Evolutionary conservation across 2,329 filamentous ascomycete species (phyloP).

Genomic region (Botryosphaeria dothidea): DNA sequence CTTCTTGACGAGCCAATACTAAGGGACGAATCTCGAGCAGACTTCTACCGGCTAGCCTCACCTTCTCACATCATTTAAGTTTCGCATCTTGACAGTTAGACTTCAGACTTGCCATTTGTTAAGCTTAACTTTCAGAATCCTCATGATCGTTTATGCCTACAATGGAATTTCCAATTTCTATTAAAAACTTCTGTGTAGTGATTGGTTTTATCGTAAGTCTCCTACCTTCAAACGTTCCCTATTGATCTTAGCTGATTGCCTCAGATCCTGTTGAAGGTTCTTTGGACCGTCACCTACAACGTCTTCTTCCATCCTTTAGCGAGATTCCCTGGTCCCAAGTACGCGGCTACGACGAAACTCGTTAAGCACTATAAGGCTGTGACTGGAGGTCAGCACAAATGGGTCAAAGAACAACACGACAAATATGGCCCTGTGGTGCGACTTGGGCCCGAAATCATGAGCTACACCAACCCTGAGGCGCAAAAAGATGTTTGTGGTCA

Average conservation of each 20-base stretch:
- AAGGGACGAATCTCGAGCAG: background rate
- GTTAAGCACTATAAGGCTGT: background rate
- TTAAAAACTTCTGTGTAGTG: too few relatives aligned
- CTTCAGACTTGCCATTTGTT: too few relatives aligned
- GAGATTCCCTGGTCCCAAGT: background rate
- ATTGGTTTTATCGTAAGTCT: too few relatives aligned
- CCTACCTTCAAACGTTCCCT: too few relatives aligned
- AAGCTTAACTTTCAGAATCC: too few relatives aligned
- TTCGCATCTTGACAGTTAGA: too few relatives aligned
- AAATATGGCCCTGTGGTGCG: conserved; percentile 46
- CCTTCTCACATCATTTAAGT: too few relatives aligned
- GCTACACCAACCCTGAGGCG: conserved; percentile 44
- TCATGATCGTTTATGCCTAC: too few relatives aligned
- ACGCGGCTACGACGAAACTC: background rate
- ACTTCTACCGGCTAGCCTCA: background rate
- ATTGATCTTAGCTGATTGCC: background rate
- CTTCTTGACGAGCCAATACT: background rate
- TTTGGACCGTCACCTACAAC: background rate
- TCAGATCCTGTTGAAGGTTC: background rate
- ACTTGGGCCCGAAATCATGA: conserved; percentile 42
- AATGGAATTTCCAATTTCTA: too few relatives aligned
- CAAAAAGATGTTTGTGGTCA: conserved; percentile 28
- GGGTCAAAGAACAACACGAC: conserved; percentile 28
- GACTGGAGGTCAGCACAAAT: background rate
- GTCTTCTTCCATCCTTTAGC: background rate